These are phyloP conservation scores for Ceratorhiza oryzae-sativae DNA, from an alignment of 1,284 basidiomycete species.

Conservation along the genomic window DNA sequence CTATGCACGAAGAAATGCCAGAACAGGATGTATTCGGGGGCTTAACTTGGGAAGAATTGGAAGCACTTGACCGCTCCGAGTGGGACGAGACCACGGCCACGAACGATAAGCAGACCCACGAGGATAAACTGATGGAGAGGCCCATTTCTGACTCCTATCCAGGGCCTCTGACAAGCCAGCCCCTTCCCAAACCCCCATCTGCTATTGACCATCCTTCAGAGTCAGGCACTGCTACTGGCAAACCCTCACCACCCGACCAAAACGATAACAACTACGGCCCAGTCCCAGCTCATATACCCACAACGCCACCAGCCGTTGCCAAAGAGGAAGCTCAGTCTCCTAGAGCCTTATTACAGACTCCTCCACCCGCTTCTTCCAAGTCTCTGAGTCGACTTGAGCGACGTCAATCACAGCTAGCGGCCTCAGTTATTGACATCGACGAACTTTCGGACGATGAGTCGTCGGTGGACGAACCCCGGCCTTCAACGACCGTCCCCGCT, in stretches of 20 bases:
- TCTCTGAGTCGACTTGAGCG: constrained; percentile 1
- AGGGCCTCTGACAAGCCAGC: neutral
- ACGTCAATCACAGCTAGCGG: constrained; percentile 5
- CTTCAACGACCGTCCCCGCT: neutral
- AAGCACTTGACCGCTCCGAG: constrained; percentile 36
- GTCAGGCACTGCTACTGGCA: neutral
- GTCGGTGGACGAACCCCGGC: neutral
- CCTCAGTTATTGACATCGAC: constrained; percentile 23
- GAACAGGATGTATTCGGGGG: constrained; percentile 6
- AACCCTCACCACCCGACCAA: neutral
- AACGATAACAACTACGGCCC: neutral
- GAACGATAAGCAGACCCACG: neutral
- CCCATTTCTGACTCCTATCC: neutral
- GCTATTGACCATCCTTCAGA: neutral
- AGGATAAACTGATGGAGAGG: neutral
- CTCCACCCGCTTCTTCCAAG: neutral
- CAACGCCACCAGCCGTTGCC: neutral
- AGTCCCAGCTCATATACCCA: neutral
- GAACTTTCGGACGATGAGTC: constrained; percentile 16
- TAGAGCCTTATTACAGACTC: neutral
- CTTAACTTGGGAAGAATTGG: constrained; percentile 23
- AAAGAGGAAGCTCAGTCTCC: constrained; percentile 12
- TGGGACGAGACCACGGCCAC: neutral
- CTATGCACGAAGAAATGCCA: neutral
- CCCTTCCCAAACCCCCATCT: neutral